phyloP scores from a whole-genome alignment of 1,284 basidiomycete species.

The Rhodotorula sp. region DNA sequence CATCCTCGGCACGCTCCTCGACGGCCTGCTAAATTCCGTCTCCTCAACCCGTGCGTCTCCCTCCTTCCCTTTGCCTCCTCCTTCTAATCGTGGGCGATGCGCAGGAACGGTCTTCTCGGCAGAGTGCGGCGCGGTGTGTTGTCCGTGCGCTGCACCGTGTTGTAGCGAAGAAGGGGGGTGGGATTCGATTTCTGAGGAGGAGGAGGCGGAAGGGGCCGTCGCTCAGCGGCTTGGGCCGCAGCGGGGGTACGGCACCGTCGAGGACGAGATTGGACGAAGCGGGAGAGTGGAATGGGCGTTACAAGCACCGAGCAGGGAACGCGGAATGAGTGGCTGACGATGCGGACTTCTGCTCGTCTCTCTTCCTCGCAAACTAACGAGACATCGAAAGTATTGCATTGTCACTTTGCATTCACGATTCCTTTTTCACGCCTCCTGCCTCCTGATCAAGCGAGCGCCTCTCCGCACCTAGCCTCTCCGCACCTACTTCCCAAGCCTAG shows the following conservation, averaged over 20 bases:
- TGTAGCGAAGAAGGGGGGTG: slow-evolving; percentile 10
- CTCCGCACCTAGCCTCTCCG: no score
- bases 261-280: background rate
- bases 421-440: background rate
- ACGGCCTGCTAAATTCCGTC: slow-evolving; percentile 9
- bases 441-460: background rate
- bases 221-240: background rate
- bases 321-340: no score
- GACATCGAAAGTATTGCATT: no score
- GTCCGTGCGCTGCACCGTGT: background rate
- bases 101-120: background rate
- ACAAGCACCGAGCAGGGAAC: background rate
- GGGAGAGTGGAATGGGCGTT: background rate
- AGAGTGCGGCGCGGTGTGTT: background rate
- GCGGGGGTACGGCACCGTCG: background rate
- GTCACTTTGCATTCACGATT: background rate
- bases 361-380: no score
- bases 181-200: background rate
- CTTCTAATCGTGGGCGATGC: background rate
- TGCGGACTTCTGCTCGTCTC: no score
- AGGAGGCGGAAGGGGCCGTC: background rate
- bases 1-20: background rate
- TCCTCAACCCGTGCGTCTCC: slow-evolving; percentile 7
- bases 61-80: background rate
- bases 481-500: slow-evolving; percentile 23